Percentiles rank a stretch among this genome's conserved stretches.
These are phyloP conservation scores for Salix viminalis DNA, from an alignment of 345 rosid genomes.

Conservation along the genomic window DNA sequence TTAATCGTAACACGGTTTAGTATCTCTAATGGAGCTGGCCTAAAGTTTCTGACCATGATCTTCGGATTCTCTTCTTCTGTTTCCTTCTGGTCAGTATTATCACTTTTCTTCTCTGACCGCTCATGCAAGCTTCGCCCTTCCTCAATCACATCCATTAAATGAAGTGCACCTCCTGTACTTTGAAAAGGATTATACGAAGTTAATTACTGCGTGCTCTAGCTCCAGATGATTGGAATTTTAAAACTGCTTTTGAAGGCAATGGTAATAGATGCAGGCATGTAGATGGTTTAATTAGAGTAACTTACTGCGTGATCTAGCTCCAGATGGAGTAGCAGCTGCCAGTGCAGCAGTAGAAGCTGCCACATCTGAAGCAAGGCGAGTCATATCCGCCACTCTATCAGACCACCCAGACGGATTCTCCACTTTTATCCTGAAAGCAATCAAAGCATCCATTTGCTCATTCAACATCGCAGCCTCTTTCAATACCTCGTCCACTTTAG, in stretches of 20 bases:
- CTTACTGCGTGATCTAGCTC: slow-evolving; percentile 45
- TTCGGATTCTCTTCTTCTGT: slow-evolving; percentile 3
- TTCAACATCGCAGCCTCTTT: slow-evolving; percentile 51
- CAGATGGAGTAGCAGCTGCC: slow-evolving; percentile 46
- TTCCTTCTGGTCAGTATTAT: neutral
- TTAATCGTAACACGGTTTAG: slow-evolving; percentile 49
- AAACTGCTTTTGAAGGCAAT: neutral
- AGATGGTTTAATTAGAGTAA: neutral
- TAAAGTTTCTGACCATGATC: neutral
- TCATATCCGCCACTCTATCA: slow-evolving; percentile 46
- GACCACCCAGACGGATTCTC: slow-evolving; percentile 53
- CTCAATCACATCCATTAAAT: slow-evolving; percentile 44
- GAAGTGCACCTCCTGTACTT: slow-evolving; percentile 37
- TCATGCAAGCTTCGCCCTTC: slow-evolving; percentile 48
- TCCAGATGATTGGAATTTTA: neutral
- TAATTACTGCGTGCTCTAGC: too few species aligned
- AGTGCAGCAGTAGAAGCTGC: slow-evolving; percentile 47
- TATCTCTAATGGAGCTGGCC: slow-evolving; percentile 55
- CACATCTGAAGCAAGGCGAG: slow-evolving; percentile 56
- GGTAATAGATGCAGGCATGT: neutral
- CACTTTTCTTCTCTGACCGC: slow-evolving; percentile 20
- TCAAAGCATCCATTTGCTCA: slow-evolving; percentile 70
- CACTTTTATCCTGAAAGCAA: slow-evolving; percentile 65
- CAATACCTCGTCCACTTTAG: slow-evolving; percentile 50
- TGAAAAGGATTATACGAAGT: neutral